phyloP scores from a whole-genome alignment of 495 filamentous ascomycete species.

The Talaromyces stipitatus region DNA sequence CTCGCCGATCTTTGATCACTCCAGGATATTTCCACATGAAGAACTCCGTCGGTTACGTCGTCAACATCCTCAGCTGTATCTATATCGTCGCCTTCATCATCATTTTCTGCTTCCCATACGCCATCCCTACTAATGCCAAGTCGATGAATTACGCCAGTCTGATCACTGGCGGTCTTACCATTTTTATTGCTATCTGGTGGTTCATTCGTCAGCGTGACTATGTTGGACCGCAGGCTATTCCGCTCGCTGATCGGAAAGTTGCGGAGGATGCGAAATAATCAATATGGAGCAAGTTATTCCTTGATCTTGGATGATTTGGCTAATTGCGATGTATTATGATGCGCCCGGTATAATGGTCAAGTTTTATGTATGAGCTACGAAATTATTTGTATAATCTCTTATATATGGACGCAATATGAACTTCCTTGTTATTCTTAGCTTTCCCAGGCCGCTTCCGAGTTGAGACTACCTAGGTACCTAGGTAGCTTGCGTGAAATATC shows the following conservation, averaged over 20 bases:
- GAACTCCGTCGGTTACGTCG: constrained; percentile 45
- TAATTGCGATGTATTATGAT: background rate
- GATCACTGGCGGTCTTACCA: constrained; percentile 53
- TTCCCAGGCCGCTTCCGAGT: too few relatives aligned
- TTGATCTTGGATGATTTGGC: background rate
- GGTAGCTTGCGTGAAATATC: too few relatives aligned
- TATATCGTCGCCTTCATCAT: constrained; percentile 65
- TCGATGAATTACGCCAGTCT: constrained; percentile 69
- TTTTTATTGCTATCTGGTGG: constrained; percentile 37
- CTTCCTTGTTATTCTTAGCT: too few relatives aligned
- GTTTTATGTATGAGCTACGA: background rate
- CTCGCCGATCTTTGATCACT: constrained; percentile 53
- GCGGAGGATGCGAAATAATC: constrained; percentile 11
- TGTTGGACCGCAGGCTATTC: constrained; percentile 30
- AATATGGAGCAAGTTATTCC: background rate
- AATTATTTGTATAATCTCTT: background rate
- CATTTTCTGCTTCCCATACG: constrained; percentile 73
- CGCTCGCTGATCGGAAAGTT: constrained; percentile 25
- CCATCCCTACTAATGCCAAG: constrained; percentile 42
- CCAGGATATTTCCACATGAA: constrained; percentile 64
- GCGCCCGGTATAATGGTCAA: background rate
- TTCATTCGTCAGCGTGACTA: constrained; percentile 26
- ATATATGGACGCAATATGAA: background rate
- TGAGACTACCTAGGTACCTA: too few relatives aligned
- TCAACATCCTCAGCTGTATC: constrained; percentile 52